Conservation (phyloP, 768 basidiomycete species). For the Suillus bovinus region DNA sequence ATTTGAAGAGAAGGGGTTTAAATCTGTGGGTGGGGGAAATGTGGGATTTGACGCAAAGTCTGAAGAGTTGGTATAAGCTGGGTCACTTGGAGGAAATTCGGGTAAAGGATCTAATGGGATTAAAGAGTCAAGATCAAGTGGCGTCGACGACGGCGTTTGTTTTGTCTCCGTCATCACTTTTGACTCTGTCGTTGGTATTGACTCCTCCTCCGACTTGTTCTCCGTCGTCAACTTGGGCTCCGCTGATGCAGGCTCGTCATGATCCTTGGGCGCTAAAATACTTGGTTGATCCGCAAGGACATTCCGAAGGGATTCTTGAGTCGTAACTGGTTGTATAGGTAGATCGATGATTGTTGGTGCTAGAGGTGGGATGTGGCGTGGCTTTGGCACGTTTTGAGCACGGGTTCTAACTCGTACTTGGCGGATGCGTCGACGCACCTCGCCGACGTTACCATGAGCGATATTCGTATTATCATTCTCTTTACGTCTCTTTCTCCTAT, state of each 20-base stretch:
- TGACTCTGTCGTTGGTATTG: neutral
- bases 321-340: neutral
- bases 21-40: neutral
- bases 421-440: constrained; percentile 10
- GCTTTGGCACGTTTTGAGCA: constrained; percentile 9
- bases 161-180: neutral
- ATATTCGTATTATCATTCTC: constrained; percentile 15
- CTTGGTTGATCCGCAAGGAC: constrained; percentile 9
- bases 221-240: neutral
- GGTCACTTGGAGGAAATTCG: neutral
- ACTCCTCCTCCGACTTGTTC: neutral
- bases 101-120: constrained; percentile 28
- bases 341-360: neutral
- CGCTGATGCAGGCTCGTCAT: neutral
- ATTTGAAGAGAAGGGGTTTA: constrained; percentile 1
- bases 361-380: constrained; percentile 3
- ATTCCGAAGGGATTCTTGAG: neutral
- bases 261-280: constrained; percentile 13
- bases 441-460: neutral
- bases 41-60: neutral
- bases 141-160: neutral
- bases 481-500: constrained; percentile 24
- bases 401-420: constrained; percentile 3
- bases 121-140: constrained; percentile 27
- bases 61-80: neutral